Evolutionary conservation across 2,329 filamentous ascomycete species (phyloP), one percentile per base, ranked within the genome.

Genomic region (Sphaerulina musiva): DNA sequence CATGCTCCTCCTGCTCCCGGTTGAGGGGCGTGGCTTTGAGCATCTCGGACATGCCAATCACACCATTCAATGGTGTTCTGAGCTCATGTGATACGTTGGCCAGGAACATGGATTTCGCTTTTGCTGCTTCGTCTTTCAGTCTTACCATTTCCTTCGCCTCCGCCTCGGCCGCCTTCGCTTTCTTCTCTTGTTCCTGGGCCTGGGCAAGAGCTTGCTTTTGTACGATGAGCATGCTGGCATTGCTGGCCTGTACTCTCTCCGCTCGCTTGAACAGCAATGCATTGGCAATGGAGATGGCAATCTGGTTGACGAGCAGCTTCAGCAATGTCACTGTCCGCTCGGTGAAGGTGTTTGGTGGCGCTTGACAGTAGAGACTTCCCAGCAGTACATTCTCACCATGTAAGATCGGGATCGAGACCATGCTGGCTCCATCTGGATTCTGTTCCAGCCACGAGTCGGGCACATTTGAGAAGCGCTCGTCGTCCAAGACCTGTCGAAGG

Each of bases 121-220:
- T 89, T 20, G 87, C 86, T 9, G 87, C 87, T 69, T 92, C 87
- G 67, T 92, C 87, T 12, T 89, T 89, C 39, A 91, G 78, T 70
- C 87, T 85, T 67, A 91, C 86, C 68, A 89, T 89, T 56, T 84
- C 81, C 66, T 87, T 83, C 6, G 87, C 87, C 66, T 89, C 82
- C 0, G 85, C 82, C 68, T 91, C 86, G 1, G 87, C 87, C 49
- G 80, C 74, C 68, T 89, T 89, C 8, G 87, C 87, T 68, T 90
- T 89, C 56, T 79, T 79, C 69, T 91, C 86, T 0, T 87, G 84
- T 56, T 84, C 81, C 52, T 84, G 78, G 10, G 87, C 87, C 66
- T 89, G 84, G 3, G 79, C 80, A 8, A 91, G 76, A 2, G 87
- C 85, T 29, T 81, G 80, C 70, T 86, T 89, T 68, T 92, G 87